Evolutionary conservation across 192 early-diverging fungal species (phyloP), one percentile per base, ranked within the genome.

Genomic region (Rhizoclosmatium sp.): DNA sequence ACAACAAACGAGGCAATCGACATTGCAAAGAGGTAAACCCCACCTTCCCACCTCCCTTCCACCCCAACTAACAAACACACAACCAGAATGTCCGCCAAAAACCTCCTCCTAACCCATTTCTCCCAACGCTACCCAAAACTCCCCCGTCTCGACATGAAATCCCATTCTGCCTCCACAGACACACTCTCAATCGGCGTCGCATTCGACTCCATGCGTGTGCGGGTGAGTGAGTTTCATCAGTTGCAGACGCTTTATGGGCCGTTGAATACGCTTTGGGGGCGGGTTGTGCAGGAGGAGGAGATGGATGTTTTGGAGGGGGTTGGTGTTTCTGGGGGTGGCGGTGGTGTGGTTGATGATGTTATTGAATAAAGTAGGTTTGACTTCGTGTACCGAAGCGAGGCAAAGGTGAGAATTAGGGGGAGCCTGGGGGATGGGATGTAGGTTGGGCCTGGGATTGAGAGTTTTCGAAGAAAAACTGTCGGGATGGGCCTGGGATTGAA

Each of bases 41-140:
- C 7, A 31, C 31, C 31, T 31, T 0, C 31, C 31, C 31, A 31
- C 0, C 31, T 31, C 31, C 31, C 31, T 59, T 65, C 10, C 31
- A 31, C 31, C 31, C 31, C 31, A 31, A 31, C 31, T 31, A 31
- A 31, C 31, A 31, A 31, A 31, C 31, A 31, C 31, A 31, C 31
- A 31, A 31, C 31, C 31, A 92, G 93, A 10, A 98, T 98, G 96
- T 89, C 92, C 3, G 95, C 95, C 31, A 87, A 92, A 62, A 91
- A 91, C 71, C 87, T 94, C 19, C 79, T 99, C 45, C 83, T 99
- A 54, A 99, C 96, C 45, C 98, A 99, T 76, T 99, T 99, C 82
- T 96, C 95, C 78, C 96, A 98, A 83, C 89, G 98, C 14, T 99
- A 97, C 82, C 93, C 94, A 2, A 95, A 94, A 81, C 84, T 95